Conservation (phyloP, 2,329 filamentous ascomycete genomes). For the Claviceps sorghi region DNA sequence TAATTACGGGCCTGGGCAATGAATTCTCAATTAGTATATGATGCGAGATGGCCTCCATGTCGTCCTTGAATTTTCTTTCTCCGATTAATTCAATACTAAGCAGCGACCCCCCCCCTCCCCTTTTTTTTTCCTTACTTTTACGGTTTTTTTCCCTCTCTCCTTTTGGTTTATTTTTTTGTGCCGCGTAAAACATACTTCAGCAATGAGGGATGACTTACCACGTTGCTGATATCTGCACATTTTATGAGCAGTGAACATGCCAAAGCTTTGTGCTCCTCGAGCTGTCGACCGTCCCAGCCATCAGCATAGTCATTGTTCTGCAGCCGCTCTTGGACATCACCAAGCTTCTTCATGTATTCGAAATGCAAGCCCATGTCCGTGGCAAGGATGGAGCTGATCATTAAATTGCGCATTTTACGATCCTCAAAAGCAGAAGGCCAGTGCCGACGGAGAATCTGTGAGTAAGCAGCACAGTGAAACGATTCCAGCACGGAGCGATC, state of each 20-base stretch:
- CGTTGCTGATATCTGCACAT: conserved; percentile 97
- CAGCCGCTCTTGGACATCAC: conserved; percentile 66
- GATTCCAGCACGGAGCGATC: conserved; percentile 93
- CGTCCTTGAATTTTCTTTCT: no score
- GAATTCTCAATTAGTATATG: not conserved
- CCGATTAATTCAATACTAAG: no score
- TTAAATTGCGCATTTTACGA: conserved; percentile 65
- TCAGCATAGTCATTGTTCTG: conserved; percentile 51
- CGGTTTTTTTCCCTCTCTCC: no score
- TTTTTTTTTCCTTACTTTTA: no score
- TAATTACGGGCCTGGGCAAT: conserved; percentile 64
- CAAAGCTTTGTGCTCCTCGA: conserved; percentile 64
- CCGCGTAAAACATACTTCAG: no score
- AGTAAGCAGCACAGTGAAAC: conserved; percentile 94
- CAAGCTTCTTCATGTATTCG: conserved; percentile 84
- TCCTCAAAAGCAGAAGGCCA: conserved; percentile 78
- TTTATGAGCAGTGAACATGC: conserved; percentile 91
- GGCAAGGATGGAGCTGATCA: conserved; percentile 95
- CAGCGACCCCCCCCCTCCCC: no score
- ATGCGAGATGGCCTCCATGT: not conserved
- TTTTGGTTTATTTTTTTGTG: no score
- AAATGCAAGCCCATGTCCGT: conserved; percentile 97
- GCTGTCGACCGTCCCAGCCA: conserved; percentile 61
- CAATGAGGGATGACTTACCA: conserved; percentile 45
- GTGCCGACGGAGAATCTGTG: conserved; percentile 81